Conservation (phyloP, 208 protist species). For the Leishmania braziliensis region DNA sequence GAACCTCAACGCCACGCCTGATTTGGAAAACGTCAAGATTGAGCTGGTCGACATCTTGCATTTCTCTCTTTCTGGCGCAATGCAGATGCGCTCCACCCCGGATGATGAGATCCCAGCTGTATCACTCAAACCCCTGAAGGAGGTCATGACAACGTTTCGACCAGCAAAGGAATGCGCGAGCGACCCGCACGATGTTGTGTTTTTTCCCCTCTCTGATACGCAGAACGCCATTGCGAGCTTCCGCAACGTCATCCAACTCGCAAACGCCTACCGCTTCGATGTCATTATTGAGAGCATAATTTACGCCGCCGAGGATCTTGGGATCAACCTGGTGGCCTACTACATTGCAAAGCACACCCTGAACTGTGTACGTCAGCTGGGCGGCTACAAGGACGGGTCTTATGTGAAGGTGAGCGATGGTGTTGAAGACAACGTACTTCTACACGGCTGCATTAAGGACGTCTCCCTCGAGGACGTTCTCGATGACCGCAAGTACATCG, state of each 20-base stretch:
- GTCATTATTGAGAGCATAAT: conserved; percentile 81
- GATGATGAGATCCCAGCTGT: conserved; percentile 31
- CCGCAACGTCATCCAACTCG: conserved; percentile 87
- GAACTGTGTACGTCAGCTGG: conserved; percentile 89
- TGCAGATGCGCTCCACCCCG: conserved; percentile 54
- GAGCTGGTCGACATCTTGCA: conserved; percentile 92
- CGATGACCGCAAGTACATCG: conserved; percentile 45
- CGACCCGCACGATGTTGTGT: conserved; percentile 54
- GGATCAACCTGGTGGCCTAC: conserved; percentile 89
- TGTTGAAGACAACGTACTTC: conserved; percentile 89
- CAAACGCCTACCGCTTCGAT: conserved; percentile 79
- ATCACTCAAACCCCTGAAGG: conserved; percentile 26
- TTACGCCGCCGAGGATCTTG: conserved; percentile 74
- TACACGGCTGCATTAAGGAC: conserved; percentile 84
- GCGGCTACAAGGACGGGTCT: conserved; percentile 86
- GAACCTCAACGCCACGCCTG: conserved; percentile 71
- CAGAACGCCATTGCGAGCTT: conserved; percentile 82
- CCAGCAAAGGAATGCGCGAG: conserved; percentile 16
- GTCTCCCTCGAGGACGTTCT: conserved; percentile 66
- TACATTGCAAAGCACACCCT: conserved; percentile 94
- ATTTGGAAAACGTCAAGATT: conserved; percentile 89
- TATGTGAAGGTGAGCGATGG: conserved; percentile 92
- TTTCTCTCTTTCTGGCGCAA: conserved; percentile 88
- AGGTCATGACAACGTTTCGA: conserved; percentile 35
- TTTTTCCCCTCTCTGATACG: conserved; percentile 69